A percentile compares a stretch with the other conserved stretches of the same genome.
phyloP scores from a whole-genome alignment of 164 flowering plant species.

The Santalum album region DNA sequence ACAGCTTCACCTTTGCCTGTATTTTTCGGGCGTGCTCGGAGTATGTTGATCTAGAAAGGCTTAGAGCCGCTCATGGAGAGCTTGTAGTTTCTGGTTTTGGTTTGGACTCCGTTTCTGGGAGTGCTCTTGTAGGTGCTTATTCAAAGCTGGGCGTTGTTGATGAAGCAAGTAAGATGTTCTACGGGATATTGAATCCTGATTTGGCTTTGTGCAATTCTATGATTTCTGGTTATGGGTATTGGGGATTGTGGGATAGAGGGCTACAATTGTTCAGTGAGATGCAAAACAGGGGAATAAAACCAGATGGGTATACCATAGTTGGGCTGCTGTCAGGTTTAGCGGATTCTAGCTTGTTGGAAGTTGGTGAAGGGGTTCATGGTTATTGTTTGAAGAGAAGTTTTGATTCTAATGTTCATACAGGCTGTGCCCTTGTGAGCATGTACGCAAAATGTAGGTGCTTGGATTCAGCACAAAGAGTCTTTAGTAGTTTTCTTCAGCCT shows the following conservation, averaged over 20 bases:
- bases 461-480: conserved; percentile 43
- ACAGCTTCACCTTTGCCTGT: conserved; percentile 69
- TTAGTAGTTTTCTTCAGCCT: conserved; percentile 31
- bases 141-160: conserved; percentile 44
- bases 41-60: conserved; percentile 16
- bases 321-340: conserved; percentile 38
- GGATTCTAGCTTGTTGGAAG: conserved; percentile 22
- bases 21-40: conserved; percentile 53
- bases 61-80: conserved; percentile 46
- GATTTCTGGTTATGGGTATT: conserved; percentile 44
- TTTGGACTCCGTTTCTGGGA: conserved; percentile 36
- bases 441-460: conserved; percentile 53
- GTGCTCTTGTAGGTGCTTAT: conserved; percentile 63
- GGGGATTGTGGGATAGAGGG: conserved; percentile 41
- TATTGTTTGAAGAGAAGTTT: conserved; percentile 50
- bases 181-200: conserved; percentile 42
- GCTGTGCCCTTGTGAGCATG: conserved; percentile 64
- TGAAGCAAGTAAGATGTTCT: conserved; percentile 49
- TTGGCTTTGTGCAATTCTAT: conserved; percentile 69
- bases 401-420: conserved; percentile 41
- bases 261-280: conserved; percentile 35
- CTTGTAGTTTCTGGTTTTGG: conserved; percentile 40
- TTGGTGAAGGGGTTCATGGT: conserved; percentile 53
- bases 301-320: conserved; percentile 66
- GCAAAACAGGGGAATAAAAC: conserved; percentile 31